Conservation (phyloP, 2,329 filamentous ascomycete species). For the Penicillium sp. region DNA sequence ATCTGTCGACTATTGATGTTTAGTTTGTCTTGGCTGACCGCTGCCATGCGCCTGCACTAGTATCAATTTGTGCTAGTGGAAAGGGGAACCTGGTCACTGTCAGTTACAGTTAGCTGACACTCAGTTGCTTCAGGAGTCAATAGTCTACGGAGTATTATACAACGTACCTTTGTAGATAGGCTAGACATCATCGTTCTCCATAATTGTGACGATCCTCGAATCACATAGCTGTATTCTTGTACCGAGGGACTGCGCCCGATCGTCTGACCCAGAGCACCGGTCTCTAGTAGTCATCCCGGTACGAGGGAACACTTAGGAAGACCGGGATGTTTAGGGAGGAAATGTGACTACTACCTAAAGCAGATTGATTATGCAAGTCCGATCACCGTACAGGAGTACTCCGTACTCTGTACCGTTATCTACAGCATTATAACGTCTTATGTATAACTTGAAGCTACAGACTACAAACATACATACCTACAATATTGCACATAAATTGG, state of each 20-base stretch:
- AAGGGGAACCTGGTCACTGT: background rate
- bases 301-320: background rate
- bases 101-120: conserved; percentile 9
- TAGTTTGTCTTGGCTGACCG: conserved; percentile 33
- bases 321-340: background rate
- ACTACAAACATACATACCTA: background rate
- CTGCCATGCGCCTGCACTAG: conserved; percentile 22
- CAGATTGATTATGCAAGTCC: conserved; percentile 9
- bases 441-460: background rate
- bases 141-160: conserved; percentile 11
- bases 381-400: conserved; percentile 4
- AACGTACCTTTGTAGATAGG: background rate
- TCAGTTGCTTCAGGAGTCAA: conserved; percentile 22
- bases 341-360: background rate
- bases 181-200: conserved; percentile 5
- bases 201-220: conserved; percentile 2
- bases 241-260: conserved; percentile 7
- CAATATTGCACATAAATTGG: background rate
- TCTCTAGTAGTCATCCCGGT: background rate
- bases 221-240: conserved; percentile 1
- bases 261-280: conserved; percentile 8
- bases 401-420: background rate
- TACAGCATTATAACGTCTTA: background rate
- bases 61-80: conserved; percentile 5
- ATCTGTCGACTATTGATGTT: conserved; percentile 42